Conservation (phyloP, 2,329 filamentous ascomycete genomes). For the Aspergillus chevalieri region DNA sequence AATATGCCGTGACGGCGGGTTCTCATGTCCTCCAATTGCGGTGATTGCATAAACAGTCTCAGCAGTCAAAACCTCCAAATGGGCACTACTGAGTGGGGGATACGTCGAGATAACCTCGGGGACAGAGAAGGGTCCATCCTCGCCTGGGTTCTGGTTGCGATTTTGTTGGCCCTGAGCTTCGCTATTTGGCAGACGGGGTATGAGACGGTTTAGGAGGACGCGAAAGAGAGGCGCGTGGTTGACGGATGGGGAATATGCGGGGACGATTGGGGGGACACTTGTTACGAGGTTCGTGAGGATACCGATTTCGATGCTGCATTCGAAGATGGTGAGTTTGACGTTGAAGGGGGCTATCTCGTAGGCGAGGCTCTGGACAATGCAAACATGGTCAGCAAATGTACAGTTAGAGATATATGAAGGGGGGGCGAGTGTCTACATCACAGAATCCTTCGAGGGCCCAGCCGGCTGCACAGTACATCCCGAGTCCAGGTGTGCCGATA, state of each 20-base stretch:
- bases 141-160: conserved; percentile 18
- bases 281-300: conserved; percentile 81
- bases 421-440: conserved; percentile 50
- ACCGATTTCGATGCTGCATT: conserved; percentile 89
- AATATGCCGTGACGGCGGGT: conserved; percentile 88
- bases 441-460: conserved; percentile 96
- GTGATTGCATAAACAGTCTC: conserved; percentile 89
- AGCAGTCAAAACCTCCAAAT: conserved; percentile 68
- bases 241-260: conserved; percentile 60
- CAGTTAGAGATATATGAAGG: not conserved
- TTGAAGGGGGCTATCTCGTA: conserved; percentile 98
- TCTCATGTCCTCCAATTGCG: conserved; percentile 91
- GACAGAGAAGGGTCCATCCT: conserved; percentile 31
- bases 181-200: conserved; percentile 61
- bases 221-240: conserved; percentile 75
- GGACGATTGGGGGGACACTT: conserved; percentile 69
- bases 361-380: conserved; percentile 57
- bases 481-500: conserved; percentile 83
- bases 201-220: conserved; percentile 72
- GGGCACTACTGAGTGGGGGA: conserved; percentile 61
- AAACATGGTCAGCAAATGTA: conserved; percentile 5
- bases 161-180: conserved; percentile 12
- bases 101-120: conserved; percentile 60
- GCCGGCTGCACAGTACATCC: conserved; percentile 84
- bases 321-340: conserved; percentile 90